These are phyloP conservation scores for Microthlaspi erraticum DNA, from an alignment of 345 rosid genomes.

Conservation along the genomic window DNA sequence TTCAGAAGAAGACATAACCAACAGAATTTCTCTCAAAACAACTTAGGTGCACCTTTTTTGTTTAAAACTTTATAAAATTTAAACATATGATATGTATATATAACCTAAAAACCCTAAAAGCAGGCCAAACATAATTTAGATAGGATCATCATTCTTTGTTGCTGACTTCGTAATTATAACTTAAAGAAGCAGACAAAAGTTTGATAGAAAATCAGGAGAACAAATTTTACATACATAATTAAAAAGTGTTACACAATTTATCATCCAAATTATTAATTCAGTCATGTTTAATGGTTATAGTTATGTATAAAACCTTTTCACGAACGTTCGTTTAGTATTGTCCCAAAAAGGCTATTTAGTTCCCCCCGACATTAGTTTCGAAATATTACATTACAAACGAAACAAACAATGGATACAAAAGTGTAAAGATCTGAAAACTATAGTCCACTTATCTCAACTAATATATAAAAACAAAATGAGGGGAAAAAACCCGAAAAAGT, in stretches of 20 bases:
- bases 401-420: conserved; percentile 30
- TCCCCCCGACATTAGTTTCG: conserved; percentile 16
- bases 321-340: conserved; percentile 25
- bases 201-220: conserved; percentile 10
- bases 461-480: neutral
- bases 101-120: neutral
- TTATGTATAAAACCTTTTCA: neutral
- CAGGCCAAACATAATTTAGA: neutral
- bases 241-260: neutral
- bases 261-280: neutral
- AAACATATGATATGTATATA: too few species aligned
- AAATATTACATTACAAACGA: conserved; percentile 23
- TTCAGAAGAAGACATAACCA: neutral
- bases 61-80: neutral
- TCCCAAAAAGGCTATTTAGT: conserved; percentile 21
- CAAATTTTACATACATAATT: too few species aligned
- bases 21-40: neutral
- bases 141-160: neutral
- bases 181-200: conserved; percentile 2
- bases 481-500: neutral
- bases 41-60: too few species aligned
- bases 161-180: neutral
- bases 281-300: neutral
- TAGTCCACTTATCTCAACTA: conserved; percentile 34
- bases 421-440: conserved; percentile 24